These are phyloP conservation scores for Leptodontidium sp. DNA, from an alignment of 2,329 filamentous ascomycete species.

Conservation along the genomic window DNA sequence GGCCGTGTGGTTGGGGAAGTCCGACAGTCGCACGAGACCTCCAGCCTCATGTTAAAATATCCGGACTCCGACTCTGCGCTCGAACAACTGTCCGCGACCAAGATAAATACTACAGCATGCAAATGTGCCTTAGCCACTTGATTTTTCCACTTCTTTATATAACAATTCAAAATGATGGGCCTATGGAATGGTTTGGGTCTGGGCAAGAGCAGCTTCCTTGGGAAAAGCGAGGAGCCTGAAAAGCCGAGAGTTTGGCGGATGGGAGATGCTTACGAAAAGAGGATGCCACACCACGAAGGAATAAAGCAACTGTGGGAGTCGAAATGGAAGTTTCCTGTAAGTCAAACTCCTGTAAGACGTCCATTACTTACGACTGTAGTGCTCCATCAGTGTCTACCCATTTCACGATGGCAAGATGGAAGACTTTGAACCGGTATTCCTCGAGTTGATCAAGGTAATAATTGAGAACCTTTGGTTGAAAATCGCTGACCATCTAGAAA, in stretches of 20 bases:
- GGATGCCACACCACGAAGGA: slow-evolving; percentile 40
- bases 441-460: slow-evolving; percentile 63
- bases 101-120: background rate
- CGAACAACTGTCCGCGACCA: background rate
- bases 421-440: slow-evolving; percentile 75
- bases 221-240: slow-evolving; percentile 15
- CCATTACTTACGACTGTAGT: slow-evolving; percentile 47
- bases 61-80: slow-evolving; percentile 6
- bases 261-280: slow-evolving; percentile 28
- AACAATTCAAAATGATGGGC: slow-evolving; percentile 45
- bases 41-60: background rate
- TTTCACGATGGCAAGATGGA: slow-evolving; percentile 76
- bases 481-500: slow-evolving; percentile 47
- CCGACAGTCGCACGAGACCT: background rate
- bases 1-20: slow-evolving; percentile 6
- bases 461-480: too few relatives aligned
- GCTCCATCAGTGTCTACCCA: slow-evolving; percentile 70
- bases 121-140: background rate
- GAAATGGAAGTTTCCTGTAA: slow-evolving; percentile 75
- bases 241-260: slow-evolving; percentile 25
- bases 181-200: slow-evolving; percentile 29
- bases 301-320: slow-evolving; percentile 75
- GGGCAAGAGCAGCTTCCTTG: slow-evolving; percentile 23
- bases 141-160: background rate
- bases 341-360: slow-evolving; percentile 36